Percentiles rank a stretch among this genome's conserved stretches.
These are phyloP conservation scores for Diplogelasinospora grovesii DNA, from an alignment of 495 filamentous ascomycete genomes.

Conservation along the genomic window DNA sequence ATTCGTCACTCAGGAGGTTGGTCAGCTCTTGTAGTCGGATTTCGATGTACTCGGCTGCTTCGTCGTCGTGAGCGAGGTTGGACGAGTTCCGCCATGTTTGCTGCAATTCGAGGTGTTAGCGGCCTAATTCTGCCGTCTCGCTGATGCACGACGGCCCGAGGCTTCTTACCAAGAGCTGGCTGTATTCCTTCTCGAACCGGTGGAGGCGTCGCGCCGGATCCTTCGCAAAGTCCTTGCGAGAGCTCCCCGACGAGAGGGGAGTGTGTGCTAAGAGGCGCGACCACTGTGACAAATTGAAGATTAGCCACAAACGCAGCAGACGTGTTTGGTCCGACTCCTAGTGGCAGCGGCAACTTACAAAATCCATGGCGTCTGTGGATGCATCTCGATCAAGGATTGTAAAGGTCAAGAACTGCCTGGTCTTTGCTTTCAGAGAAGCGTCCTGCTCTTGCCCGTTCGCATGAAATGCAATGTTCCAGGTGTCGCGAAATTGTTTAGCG, in stretches of 20 bases:
- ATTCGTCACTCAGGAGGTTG: conserved; percentile 78
- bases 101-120: conserved; percentile 31
- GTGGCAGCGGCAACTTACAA: conserved; percentile 22
- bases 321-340: too few species aligned
- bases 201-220: conserved; percentile 81
- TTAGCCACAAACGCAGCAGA: too few species aligned
- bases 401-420: not conserved
- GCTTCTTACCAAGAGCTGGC: conserved; percentile 65
- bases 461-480: conserved; percentile 26
- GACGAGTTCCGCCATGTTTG: conserved; percentile 71
- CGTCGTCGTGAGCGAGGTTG: conserved; percentile 45
- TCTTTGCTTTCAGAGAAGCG: conserved; percentile 7
- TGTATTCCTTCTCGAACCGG: conserved; percentile 84
- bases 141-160: too few species aligned
- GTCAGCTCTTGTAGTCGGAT: conserved; percentile 57
- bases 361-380: conserved; percentile 34
- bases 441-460: conserved; percentile 11
- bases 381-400: conserved; percentile 25
- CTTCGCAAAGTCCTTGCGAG: conserved; percentile 56
- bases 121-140: too few species aligned
- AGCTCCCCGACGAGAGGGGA: conserved; percentile 49
- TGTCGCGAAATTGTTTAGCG: conserved; percentile 29
- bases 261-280: conserved; percentile 83
- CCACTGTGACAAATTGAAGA: conserved; percentile 49
- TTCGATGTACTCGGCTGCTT: conserved; percentile 48